phyloP scores from a whole-genome alignment of 306 rosid genomes.

The Cucumis sativus region DNA sequence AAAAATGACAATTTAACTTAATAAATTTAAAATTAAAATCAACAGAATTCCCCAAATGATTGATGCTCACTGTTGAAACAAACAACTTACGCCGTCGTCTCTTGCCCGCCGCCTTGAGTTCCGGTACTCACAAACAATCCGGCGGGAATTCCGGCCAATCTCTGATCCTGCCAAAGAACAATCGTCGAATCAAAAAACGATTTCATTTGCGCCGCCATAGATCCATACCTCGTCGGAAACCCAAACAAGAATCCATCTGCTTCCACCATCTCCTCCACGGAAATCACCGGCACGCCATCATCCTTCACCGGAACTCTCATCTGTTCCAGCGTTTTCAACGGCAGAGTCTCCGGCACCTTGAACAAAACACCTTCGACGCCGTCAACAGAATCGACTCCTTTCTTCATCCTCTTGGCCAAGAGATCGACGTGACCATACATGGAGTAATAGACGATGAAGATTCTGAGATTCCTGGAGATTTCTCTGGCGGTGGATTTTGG shows the following conservation, averaged over 20 bases:
- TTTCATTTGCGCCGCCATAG: constrained; percentile 75
- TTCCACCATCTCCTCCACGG: constrained; percentile 43
- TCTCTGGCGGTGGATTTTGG: neutral
- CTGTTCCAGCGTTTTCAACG: constrained; percentile 31
- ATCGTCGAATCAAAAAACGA: constrained; percentile 52
- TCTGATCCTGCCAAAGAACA: constrained; percentile 53
- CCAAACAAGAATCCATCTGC: constrained; percentile 74
- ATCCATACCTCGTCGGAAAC: constrained; percentile 65
- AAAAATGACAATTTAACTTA: too few species aligned
- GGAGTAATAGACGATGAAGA: constrained; percentile 61
- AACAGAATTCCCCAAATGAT: neutral
- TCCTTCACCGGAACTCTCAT: constrained; percentile 57
- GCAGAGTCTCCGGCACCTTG: constrained; percentile 51
- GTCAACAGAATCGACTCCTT: constrained; percentile 50
- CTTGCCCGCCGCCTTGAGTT: constrained; percentile 88
- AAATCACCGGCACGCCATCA: constrained; percentile 30
- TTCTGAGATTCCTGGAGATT: constrained; percentile 24
- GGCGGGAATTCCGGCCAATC: constrained; percentile 58
- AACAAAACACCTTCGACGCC: constrained; percentile 65
- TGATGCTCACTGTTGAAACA: neutral
- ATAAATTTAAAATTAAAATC: too few species aligned
- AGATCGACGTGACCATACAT: constrained; percentile 69
- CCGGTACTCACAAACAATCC: constrained; percentile 74
- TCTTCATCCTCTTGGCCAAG: constrained; percentile 46
- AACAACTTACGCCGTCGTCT: constrained; percentile 60